These are phyloP conservation scores for Trichopus zeylanicus DNA, from an alignment of 116 monocot genomes.

Conservation along the genomic window DNA sequence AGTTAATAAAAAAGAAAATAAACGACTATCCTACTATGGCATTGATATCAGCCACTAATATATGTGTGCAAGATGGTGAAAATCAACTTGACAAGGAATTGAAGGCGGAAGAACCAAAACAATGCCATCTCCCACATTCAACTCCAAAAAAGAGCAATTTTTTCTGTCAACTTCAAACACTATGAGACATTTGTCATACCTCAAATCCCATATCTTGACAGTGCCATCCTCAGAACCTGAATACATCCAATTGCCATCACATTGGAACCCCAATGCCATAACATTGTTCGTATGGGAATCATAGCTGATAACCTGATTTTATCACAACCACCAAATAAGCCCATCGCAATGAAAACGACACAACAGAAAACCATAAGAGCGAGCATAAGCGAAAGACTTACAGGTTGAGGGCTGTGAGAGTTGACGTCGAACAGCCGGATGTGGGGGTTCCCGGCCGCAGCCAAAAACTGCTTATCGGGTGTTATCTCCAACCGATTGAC, in stretches of 20 bases:
- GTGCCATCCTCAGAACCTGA: slow-evolving; percentile 99
- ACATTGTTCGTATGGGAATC: slow-evolving; percentile 94
- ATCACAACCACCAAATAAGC: neutral
- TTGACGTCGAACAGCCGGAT: slow-evolving; percentile 98
- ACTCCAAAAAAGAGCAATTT: no score
- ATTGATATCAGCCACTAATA: no score
- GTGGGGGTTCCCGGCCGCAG: slow-evolving; percentile 98
- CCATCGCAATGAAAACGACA: neutral
- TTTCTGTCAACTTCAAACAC: no score
- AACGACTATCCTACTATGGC: no score
- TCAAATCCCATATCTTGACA: slow-evolving; percentile 96
- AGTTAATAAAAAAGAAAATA: neutral
- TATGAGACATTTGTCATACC: slow-evolving; percentile 43
- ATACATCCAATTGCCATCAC: slow-evolving; percentile 99
- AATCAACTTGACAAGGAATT: no score
- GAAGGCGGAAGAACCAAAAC: neutral
- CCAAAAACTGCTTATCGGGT: slow-evolving; percentile 75
- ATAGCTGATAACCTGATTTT: slow-evolving; percentile 71
- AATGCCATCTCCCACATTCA: neutral
- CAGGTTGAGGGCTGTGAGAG: slow-evolving; percentile 78
- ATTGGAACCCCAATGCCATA: slow-evolving; percentile 97
- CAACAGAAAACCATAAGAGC: slow-evolving; percentile 1
- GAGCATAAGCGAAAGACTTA: slow-evolving; percentile 29
- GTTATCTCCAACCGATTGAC: slow-evolving; percentile 92
- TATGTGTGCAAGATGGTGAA: no score